Conservation (phyloP, 306 rosid genomes). For the Vigna reflexopilosa region DNA sequence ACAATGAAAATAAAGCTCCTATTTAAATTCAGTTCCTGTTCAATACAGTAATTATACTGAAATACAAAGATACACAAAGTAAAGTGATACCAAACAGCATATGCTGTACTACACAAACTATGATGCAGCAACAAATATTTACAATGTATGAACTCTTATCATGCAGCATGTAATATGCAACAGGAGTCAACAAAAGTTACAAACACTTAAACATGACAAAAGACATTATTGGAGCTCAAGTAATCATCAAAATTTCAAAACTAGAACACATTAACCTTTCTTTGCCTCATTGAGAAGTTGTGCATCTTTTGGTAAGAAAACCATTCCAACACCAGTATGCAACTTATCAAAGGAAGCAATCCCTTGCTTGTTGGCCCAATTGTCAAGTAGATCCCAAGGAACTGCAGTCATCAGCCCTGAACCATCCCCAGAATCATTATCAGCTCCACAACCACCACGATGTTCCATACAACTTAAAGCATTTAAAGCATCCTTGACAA, state of each 20-base stretch:
- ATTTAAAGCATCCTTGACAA: constrained; percentile 84
- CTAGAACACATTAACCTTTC: constrained; percentile 65
- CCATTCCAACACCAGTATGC: constrained; percentile 98
- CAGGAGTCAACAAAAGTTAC: constrained; percentile 24
- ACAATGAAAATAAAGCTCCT: not conserved
- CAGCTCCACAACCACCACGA: constrained; percentile 99
- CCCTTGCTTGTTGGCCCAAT: constrained; percentile 87
- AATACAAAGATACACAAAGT: not conserved
- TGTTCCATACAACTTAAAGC: constrained; percentile 99
- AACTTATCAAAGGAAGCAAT: constrained; percentile 84
- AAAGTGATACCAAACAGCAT: constrained; percentile 2
- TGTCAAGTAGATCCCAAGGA: constrained; percentile 93
- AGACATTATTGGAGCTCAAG: constrained; percentile 32
- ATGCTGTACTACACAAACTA: constrained; percentile 3
- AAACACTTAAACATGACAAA: constrained; percentile 41
- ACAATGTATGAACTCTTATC: not conserved
- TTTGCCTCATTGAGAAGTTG: constrained; percentile 71
- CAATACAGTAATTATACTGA: not conserved
- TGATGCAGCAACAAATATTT: constrained; percentile 20
- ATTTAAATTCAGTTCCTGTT: not conserved
- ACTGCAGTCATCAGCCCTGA: constrained; percentile 90
- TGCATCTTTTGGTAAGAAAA: constrained; percentile 85
- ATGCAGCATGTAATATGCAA: constrained; percentile 6
- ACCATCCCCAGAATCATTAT: constrained; percentile 99
- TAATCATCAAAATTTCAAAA: constrained; percentile 44